A percentile compares a stretch with the other conserved stretches of the same genome.
phyloP scores from a whole-genome alignment of 2,329 filamentous ascomycete species.

The Albophoma yamanashiensis region DNA sequence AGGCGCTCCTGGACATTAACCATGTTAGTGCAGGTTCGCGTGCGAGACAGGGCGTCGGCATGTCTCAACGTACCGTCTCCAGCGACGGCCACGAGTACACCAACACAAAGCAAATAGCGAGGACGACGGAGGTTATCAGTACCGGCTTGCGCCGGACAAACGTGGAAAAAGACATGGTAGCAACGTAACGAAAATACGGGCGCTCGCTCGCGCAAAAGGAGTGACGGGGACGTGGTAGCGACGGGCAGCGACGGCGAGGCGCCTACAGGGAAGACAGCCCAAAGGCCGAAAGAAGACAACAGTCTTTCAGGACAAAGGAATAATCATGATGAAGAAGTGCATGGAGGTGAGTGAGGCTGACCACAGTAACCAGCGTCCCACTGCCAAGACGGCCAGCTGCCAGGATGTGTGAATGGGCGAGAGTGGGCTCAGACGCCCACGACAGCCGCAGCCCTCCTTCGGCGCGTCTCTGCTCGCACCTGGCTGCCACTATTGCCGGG shows the following conservation, averaged over 20 bases:
- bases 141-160: neutral
- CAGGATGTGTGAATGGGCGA: neutral
- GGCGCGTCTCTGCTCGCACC: neutral
- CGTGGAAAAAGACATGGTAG: neutral
- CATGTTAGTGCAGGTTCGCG: neutral
- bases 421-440: neutral
- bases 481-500: neutral
- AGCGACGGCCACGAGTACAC: neutral
- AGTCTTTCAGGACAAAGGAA: neutral
- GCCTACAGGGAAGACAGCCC: neutral
- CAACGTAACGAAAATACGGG: neutral
- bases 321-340: neutral
- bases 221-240: neutral
- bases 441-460: neutral
- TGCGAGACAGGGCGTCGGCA: neutral
- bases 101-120: neutral
- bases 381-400: neutral
- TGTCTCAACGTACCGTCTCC: neutral
- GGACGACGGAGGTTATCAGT: neutral
- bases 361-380: too few relatives aligned
- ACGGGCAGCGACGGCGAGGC: neutral
- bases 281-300: neutral
- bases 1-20: neutral
- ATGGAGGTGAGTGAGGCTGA: neutral
- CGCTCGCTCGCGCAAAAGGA: neutral